Conservation (phyloP, 2,329 filamentous ascomycete species). For the Stagonosporopsis rhizophila region DNA sequence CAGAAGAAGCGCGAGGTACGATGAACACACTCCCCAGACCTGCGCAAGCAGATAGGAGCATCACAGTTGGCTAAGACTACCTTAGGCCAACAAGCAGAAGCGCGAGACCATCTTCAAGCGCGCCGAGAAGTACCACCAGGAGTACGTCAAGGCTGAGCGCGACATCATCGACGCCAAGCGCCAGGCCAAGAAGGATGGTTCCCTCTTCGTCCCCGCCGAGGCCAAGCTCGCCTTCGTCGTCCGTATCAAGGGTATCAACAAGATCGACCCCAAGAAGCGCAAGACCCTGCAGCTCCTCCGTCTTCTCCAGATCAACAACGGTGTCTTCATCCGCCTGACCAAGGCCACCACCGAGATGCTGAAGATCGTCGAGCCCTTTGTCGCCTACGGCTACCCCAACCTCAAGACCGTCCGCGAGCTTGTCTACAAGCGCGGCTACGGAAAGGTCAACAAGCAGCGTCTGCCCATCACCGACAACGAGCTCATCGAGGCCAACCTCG, state of each 20-base stretch:
- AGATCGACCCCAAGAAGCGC: conserved; percentile 99
- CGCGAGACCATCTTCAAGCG: conserved; percentile 99
- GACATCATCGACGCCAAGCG: conserved; percentile 97
- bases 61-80: conserved; percentile 50
- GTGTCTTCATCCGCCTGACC: conserved; percentile 95
- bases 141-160: conserved; percentile 95
- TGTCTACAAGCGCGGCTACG: conserved; percentile 97
- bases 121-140: conserved; percentile 98
- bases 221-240: conserved; percentile 97
- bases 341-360: conserved; percentile 98
- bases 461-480: conserved; percentile 96
- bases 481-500: conserved; percentile 94
- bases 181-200: conserved; percentile 88
- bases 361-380: conserved; percentile 96
- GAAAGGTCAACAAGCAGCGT: conserved; percentile 99
- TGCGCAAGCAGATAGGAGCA: conserved; percentile 47
- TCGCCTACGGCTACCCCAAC: conserved; percentile 99
- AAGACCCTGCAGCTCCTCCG: conserved; percentile 99
- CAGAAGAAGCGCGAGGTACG: conserved; percentile 97
- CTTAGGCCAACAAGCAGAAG: conserved; percentile 98
- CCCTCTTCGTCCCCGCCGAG: conserved; percentile 94
- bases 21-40: conserved; percentile 54
- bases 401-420: conserved; percentile 99
- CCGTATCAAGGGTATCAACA: conserved; percentile 99
- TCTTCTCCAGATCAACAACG: conserved; percentile 99